A percentile compares a stretch with the other conserved stretches of the same genome.
Conservation (phyloP, 768 basidiomycete genomes). For the Calocybe gangraenosa region DNA sequence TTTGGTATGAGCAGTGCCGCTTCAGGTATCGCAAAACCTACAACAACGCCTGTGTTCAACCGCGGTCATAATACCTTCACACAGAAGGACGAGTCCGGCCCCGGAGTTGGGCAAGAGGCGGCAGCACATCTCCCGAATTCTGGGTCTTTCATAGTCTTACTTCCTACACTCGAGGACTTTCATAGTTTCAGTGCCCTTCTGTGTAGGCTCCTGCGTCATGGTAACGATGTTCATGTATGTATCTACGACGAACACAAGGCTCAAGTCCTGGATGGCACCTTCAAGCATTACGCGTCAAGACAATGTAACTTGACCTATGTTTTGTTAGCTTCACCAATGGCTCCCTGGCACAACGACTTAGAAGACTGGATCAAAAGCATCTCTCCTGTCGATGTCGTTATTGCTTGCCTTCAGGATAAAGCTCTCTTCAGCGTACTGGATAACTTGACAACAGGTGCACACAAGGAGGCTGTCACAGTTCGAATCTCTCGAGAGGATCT, state of each 20-base stretch:
- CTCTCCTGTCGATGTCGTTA: constrained; percentile 25
- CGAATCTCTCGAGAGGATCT: constrained; percentile 48
- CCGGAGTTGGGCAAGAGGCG: too few species aligned
- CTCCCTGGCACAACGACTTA: neutral
- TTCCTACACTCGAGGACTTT: constrained; percentile 32
- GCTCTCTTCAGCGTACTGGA: constrained; percentile 12
- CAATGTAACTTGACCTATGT: constrained; percentile 19
- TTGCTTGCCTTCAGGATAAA: constrained; percentile 28
- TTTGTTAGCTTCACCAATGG: neutral
- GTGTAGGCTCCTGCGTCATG: constrained; percentile 29
- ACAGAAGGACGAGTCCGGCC: too few species aligned
- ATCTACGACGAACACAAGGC: constrained; percentile 21
- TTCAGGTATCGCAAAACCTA: too few species aligned
- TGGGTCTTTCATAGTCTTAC: constrained; percentile 29
- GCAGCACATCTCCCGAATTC: neutral
- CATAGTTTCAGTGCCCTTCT: constrained; percentile 25
- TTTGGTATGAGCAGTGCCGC: constrained; percentile 7
- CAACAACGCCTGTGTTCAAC: too few species aligned
- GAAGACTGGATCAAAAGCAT: neutral
- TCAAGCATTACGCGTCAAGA: constrained; percentile 7
- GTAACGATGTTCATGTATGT: constrained; percentile 25
- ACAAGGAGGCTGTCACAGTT: constrained; percentile 29
- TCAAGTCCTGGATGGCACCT: constrained; percentile 3
- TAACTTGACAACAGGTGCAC: constrained; percentile 2
- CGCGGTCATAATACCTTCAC: too few species aligned